Percentiles rank a stretch among this genome's conserved stretches.
These are phyloP conservation scores for Agroathelia rolfsii DNA, from an alignment of 1,284 basidiomycete genomes.

Conservation along the genomic window DNA sequence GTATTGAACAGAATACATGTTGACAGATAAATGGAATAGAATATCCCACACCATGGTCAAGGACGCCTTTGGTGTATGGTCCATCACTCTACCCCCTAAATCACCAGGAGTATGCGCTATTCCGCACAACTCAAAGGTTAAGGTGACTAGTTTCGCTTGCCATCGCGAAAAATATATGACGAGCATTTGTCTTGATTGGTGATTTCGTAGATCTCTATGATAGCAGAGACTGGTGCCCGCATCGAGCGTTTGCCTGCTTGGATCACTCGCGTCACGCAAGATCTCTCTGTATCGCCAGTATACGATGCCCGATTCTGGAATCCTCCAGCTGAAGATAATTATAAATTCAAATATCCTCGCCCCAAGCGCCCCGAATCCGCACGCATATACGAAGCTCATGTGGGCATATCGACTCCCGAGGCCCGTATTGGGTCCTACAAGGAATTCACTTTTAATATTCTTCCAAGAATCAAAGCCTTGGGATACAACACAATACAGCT, in stretches of 20 bases:
- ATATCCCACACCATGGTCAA: slow-evolving; percentile 78
- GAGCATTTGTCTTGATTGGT: too few species aligned
- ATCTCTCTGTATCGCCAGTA: slow-evolving; percentile 79
- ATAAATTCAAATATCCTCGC: slow-evolving; percentile 75
- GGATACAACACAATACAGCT: slow-evolving; percentile 97
- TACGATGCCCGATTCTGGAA: slow-evolving; percentile 99
- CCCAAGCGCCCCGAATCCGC: slow-evolving; percentile 63
- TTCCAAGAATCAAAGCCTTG: slow-evolving; percentile 83
- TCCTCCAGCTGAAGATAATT: slow-evolving; percentile 61
- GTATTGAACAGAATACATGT: slow-evolving; percentile 9
- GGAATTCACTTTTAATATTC: slow-evolving; percentile 81
- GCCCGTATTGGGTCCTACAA: slow-evolving; percentile 87
- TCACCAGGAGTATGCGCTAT: slow-evolving; percentile 71
- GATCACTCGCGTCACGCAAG: slow-evolving; percentile 94
- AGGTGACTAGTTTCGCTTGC: slow-evolving; percentile 37
- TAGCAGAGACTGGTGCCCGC: slow-evolving; percentile 62
- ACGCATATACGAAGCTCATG: slow-evolving; percentile 95
- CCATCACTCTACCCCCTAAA: slow-evolving; percentile 69
- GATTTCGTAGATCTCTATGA: slow-evolving; percentile 69
- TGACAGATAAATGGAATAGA: slow-evolving; percentile 82
- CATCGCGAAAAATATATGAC: too few species aligned
- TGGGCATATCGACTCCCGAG: slow-evolving; percentile 91
- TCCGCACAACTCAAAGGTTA: slow-evolving; percentile 90
- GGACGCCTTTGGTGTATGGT: slow-evolving; percentile 90
- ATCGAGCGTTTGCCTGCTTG: slow-evolving; percentile 91